These are phyloP conservation scores for Avena eriantha DNA, from an alignment of 176 grass and related monocot species.

Conservation along the genomic window DNA sequence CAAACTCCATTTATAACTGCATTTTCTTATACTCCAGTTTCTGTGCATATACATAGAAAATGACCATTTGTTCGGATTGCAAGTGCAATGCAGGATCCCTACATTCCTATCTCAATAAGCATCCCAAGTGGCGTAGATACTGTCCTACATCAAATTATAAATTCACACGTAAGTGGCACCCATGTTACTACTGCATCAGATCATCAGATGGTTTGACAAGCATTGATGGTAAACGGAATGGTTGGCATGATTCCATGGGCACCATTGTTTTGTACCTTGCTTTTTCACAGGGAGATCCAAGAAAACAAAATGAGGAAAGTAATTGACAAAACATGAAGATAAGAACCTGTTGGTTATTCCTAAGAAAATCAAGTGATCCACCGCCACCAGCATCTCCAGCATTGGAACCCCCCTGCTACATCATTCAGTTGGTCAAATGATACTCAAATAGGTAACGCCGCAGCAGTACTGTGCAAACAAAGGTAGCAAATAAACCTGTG, in stretches of 20 bases:
- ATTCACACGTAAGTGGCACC: background rate
- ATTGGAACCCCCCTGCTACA: conserved; percentile 59
- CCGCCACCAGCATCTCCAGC: conserved; percentile 67
- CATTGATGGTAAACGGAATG: conserved; percentile 3
- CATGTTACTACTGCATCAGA: background rate
- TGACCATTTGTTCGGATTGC: background rate
- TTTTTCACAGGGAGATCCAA: background rate
- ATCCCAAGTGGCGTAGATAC: background rate
- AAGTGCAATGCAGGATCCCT: background rate
- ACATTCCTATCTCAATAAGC: background rate
- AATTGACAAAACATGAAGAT: conserved; percentile 34
- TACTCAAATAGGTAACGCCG: conserved; percentile 12
- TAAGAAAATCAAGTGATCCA: conserved; percentile 87
- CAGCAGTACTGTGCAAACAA: conserved; percentile 15
- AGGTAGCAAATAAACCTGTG: conserved; percentile 59
- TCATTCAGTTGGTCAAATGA: conserved; percentile 42
- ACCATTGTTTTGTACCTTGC: background rate
- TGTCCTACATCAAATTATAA: conserved; percentile 14
- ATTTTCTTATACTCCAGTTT: background rate
- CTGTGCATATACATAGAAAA: background rate
- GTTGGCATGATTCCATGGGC: background rate
- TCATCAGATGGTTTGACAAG: background rate
- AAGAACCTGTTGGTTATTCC: conserved; percentile 78
- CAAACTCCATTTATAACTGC: background rate
- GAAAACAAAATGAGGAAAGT: background rate